Evolutionary conservation across 805 yeast genomes (phyloP).

Genomic region (Saccharomyces paradoxus): DNA sequence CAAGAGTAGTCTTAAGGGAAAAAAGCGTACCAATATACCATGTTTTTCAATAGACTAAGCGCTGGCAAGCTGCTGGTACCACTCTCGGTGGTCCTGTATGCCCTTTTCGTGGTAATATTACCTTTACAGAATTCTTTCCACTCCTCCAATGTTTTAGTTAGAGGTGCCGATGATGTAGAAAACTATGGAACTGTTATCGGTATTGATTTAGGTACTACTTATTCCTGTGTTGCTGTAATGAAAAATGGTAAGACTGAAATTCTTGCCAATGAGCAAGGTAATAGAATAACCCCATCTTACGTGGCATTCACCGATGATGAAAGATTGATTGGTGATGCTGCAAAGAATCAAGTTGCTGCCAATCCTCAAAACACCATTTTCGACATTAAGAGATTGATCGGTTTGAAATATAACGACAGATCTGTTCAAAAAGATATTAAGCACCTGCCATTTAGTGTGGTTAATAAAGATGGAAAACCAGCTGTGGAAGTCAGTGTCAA

Average conservation of each 20-base stretch:
- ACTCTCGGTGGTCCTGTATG: conserved; percentile 33
- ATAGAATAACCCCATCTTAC: conserved; percentile 91
- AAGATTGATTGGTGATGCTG: conserved; percentile 92
- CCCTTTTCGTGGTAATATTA: conserved; percentile 24
- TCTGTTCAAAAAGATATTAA: conserved; percentile 75
- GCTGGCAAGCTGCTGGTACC: conserved; percentile 38
- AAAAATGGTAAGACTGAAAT: conserved; percentile 83
- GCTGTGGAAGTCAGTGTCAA: conserved; percentile 64
- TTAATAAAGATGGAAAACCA: conserved; percentile 73
- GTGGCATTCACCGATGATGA: conserved; percentile 90
- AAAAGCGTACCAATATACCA: neutral
- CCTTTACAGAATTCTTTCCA: conserved; percentile 24
- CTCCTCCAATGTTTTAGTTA: conserved; percentile 27
- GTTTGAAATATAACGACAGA: conserved; percentile 67
- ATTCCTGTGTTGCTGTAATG: conserved; percentile 92
- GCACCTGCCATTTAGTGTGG: conserved; percentile 70
- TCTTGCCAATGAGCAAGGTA: conserved; percentile 93
- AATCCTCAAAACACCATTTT: conserved; percentile 82
- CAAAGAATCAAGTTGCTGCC: conserved; percentile 89
- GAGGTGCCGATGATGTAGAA: conserved; percentile 35
- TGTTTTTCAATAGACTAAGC: conserved; percentile 10
- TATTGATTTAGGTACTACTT: conserved; percentile 95
- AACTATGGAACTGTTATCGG: conserved; percentile 69
- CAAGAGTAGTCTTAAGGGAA: neutral
- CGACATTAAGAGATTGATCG: conserved; percentile 87